Evolutionary conservation across 148 eudicot genomes (phyloP).

Genomic region (Heliosperma pusillum): DNA sequence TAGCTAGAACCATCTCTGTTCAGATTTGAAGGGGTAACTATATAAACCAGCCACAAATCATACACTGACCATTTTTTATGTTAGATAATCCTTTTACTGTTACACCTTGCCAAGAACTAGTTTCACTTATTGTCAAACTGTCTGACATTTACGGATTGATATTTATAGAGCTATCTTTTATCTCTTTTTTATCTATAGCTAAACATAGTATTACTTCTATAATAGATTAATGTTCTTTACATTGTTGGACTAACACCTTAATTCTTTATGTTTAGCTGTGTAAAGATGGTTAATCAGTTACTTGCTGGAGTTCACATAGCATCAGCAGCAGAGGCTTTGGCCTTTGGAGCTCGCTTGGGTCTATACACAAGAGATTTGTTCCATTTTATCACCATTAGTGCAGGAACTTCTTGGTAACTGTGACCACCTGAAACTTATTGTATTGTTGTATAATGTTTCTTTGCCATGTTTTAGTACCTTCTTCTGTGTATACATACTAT

Average conservation of each 20-base stretch:
- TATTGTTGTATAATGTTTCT: not conserved
- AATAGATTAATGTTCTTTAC: not conserved
- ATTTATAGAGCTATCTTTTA: not conserved
- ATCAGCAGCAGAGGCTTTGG: constrained; percentile 98
- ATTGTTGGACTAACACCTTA: not conserved
- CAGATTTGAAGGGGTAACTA: too few species aligned
- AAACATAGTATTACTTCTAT: not conserved
- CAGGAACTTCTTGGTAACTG: constrained; percentile 88
- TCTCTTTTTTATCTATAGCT: not conserved
- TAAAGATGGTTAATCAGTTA: constrained; percentile 98
- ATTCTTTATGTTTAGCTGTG: constrained; percentile 48
- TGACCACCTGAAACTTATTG: not conserved
- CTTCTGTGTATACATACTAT: not conserved
- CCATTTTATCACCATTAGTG: constrained; percentile 56
- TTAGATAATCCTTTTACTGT: too few species aligned
- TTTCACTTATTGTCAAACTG: too few species aligned
- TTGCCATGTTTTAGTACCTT: not conserved
- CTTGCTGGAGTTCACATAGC: constrained; percentile 99
- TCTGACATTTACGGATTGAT: not conserved
- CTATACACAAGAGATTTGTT: constrained; percentile 68
- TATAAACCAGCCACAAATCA: too few species aligned
- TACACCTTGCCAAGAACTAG: too few species aligned
- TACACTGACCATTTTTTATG: too few species aligned
- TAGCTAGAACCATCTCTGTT: too few species aligned
- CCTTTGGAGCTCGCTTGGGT: constrained; percentile 91